phyloP scores from a whole-genome alignment of 2,329 filamentous ascomycete species.

The Monilinia fructicola region DNA sequence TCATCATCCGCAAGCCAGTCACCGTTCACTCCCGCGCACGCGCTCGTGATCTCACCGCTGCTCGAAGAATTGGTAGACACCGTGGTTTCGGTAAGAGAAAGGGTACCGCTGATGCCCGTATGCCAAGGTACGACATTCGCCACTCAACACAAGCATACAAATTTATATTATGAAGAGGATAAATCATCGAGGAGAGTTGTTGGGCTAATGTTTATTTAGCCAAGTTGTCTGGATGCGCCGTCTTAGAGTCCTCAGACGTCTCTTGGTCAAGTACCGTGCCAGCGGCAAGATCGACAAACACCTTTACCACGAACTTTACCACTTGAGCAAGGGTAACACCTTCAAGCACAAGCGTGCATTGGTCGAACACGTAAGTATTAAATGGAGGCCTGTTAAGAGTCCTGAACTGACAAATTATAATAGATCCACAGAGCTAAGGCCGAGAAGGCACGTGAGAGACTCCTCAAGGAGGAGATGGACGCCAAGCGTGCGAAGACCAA shows the following conservation, averaged over 20 bases:
- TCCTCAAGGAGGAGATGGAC: constrained; percentile 99
- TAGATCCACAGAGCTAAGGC: constrained; percentile 99
- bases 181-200: constrained; percentile 33
- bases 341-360: constrained; percentile 99
- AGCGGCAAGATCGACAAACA: constrained; percentile 99
- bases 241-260: constrained; percentile 96
- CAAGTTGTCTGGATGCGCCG: constrained; percentile 99
- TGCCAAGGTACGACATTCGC: constrained; percentile 74
- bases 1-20: constrained; percentile 99
- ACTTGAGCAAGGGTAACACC: constrained; percentile 99
- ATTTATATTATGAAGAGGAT: constrained; percentile 29
- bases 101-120: constrained; percentile 99
- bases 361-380: constrained; percentile 93
- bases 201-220: constrained; percentile 51
- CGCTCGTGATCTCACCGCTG: constrained; percentile 90
- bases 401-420: constrained; percentile 31
- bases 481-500: constrained; percentile 99
- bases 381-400: background rate
- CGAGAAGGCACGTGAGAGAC: constrained; percentile 94
- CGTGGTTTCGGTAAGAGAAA: constrained; percentile 99
- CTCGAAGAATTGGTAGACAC: constrained; percentile 94
- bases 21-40: constrained; percentile 99
- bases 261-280: constrained; percentile 99
- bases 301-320: constrained; percentile 99
- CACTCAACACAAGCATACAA: background rate